These are phyloP conservation scores for Lactarius akahatsu DNA, from an alignment of 768 basidiomycete genomes.

Conservation along the genomic window DNA sequence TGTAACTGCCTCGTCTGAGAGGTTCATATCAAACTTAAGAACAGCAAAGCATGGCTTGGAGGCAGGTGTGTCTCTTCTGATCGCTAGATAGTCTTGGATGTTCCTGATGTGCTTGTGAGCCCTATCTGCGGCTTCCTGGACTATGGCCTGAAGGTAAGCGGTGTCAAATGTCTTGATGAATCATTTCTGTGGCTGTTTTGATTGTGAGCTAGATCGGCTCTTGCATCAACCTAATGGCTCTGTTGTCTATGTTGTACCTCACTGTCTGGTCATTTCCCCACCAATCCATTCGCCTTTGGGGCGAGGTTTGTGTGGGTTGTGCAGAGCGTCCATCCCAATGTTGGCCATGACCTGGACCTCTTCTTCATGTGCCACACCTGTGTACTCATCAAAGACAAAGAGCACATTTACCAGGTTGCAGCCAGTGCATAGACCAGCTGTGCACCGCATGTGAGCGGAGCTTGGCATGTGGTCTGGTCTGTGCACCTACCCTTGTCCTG, in stretches of 20 bases:
- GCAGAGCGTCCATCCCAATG: conserved; percentile 32
- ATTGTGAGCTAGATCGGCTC: conserved; percentile 26
- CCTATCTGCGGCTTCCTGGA: conserved; percentile 26
- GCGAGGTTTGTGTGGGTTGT: conserved; percentile 30
- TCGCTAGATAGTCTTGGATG: conserved; percentile 25
- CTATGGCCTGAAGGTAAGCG: conserved; percentile 26
- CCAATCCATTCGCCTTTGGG: conserved; percentile 29
- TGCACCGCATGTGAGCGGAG: background rate
- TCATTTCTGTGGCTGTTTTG: conserved; percentile 28
- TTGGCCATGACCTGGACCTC: conserved; percentile 28
- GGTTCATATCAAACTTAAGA: conserved; percentile 23
- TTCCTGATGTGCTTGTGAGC: conserved; percentile 21
- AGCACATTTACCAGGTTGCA: conserved; percentile 34
- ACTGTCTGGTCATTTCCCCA: conserved; percentile 31
- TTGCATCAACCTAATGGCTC: background rate
- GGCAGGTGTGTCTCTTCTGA: conserved; percentile 26
- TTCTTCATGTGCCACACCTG: conserved; percentile 26
- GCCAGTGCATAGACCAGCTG: conserved; percentile 27
- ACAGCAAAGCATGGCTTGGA: conserved; percentile 26
- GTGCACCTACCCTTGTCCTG: conserved; percentile 22
- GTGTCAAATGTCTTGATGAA: conserved; percentile 28
- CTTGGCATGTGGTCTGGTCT: background rate
- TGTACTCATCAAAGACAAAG: conserved; percentile 33
- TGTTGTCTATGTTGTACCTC: conserved; percentile 3
- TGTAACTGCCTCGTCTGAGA: conserved; percentile 23